These are phyloP conservation scores for Ascocoryne sarcoides DNA, from an alignment of 2,329 filamentous ascomycete species.

Conservation along the genomic window DNA sequence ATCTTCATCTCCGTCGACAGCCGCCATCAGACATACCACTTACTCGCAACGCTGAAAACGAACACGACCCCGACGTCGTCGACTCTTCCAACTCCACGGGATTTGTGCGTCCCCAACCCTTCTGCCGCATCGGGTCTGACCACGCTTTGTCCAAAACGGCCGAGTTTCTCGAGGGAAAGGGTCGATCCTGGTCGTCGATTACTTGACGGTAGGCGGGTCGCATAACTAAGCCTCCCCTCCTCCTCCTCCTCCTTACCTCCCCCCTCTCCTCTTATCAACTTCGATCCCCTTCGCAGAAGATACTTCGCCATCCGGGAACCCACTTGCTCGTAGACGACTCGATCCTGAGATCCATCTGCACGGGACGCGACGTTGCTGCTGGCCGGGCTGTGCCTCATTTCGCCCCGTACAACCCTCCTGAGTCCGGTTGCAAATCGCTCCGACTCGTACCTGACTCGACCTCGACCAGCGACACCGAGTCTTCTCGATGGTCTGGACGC, in stretches of 20 bases:
- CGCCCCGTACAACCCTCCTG: slow-evolving; percentile 4
- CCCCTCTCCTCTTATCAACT: slow-evolving; percentile 20
- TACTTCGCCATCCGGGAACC: slow-evolving; percentile 3
- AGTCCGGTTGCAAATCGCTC: slow-evolving; percentile 13
- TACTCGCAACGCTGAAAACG: background rate
- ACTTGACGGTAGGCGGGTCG: slow-evolving; percentile 6
- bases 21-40: background rate
- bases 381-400: slow-evolving; percentile 11
- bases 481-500: slow-evolving; percentile 20
- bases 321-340: background rate
- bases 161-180: background rate
- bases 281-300: slow-evolving; percentile 11
- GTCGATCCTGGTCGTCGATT: slow-evolving; percentile 16
- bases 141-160: background rate
- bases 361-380: slow-evolving; percentile 8
- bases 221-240: slow-evolving; percentile 20
- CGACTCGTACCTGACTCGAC: slow-evolving; percentile 14
- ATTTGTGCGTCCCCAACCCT: background rate
- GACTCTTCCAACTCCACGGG: background rate
- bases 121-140: background rate
- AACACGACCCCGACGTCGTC: background rate
- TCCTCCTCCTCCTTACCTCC: slow-evolving; percentile 13
- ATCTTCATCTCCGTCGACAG: background rate
- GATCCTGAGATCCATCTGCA: slow-evolving; percentile 1
- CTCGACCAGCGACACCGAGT: slow-evolving; percentile 4